Evolutionary conservation across 1,284 basidiomycete species (phyloP), one percentile per base, ranked within the genome.

Genomic region (Kwoniella shivajii): DNA sequence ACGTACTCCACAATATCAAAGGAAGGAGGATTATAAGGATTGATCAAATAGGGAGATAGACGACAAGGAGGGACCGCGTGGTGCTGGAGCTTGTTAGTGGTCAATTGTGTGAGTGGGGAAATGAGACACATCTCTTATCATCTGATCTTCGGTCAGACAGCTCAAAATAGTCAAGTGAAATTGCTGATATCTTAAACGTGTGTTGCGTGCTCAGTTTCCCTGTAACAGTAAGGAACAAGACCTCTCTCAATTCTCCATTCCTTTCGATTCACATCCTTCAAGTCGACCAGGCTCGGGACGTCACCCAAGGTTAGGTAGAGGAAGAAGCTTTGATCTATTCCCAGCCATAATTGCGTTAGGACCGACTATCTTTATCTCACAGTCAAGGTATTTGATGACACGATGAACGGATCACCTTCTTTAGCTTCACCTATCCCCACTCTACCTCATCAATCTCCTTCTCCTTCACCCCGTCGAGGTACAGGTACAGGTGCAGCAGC

Each of bases 1-100:
- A 60, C 54, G 37, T 49, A 54, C 58, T 52, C 45, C 58, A 60
- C 36, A 41, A 11, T 22, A 4, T 60, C 31, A 59, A 59, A 47
- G 45, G 45, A 47, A 59, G 57, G 57, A 50, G 29, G 43, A 49
- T 26, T 37, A 5, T 33, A 57, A 52, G 41, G 45, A 13, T n/a
- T n/a, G n/a, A n/a, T n/a, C n/a, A n/a, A n/a, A n/a, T n/a, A n/a
- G n/a, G n/a, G n/a, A n/a, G n/a, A n/a, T n/a, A n/a, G 13, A 47
- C 27, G 24, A 33, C 5, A 48, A 7, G 14, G 6, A 24, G 30
- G 37, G 14, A 38, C 39, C 10, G 13, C 18, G 7, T 27, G 48
- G 48, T 38, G 48, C 37, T 50, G 34, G 34, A 39, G 26, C 36
- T 4, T n/a, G 34, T 36, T 10, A 22, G 20, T 31, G 34, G 36